Conservation (phyloP, 257 asterid genomes). For the Phtheirospermum japonicum region DNA sequence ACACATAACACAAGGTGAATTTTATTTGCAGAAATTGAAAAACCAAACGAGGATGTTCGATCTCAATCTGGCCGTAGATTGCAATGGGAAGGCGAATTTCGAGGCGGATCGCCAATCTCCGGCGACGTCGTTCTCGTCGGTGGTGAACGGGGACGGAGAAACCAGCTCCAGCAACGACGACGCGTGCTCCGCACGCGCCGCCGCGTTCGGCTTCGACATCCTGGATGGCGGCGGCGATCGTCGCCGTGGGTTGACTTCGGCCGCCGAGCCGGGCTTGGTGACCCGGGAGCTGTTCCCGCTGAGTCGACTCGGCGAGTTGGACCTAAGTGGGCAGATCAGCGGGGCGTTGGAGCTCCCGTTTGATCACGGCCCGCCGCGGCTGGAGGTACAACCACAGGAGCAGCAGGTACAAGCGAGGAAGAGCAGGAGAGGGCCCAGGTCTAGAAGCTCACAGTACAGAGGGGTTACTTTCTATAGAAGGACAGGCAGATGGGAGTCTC, state of each 20-base stretch:
- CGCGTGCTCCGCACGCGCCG: slow-evolving; percentile 45
- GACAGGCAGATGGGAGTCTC: slow-evolving; percentile 79
- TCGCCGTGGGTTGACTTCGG: slow-evolving; percentile 17
- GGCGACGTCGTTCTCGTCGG: slow-evolving; percentile 49
- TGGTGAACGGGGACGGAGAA: slow-evolving; percentile 45
- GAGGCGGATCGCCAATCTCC: slow-evolving; percentile 30
- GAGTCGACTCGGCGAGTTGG: slow-evolving; percentile 35
- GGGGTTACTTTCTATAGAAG: slow-evolving; percentile 69
- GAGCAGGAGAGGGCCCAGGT: slow-evolving; percentile 63
- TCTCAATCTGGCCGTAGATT: slow-evolving; percentile 52
- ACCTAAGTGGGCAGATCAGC: slow-evolving; percentile 21
- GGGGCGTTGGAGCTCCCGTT: slow-evolving; percentile 24
- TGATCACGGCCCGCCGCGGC: background rate
- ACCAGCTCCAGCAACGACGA: slow-evolving; percentile 56
- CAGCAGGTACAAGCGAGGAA: slow-evolving; percentile 39
- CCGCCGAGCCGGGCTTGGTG: slow-evolving; percentile 34
- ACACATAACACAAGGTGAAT: too few species aligned
- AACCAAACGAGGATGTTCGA: slow-evolving; percentile 42
- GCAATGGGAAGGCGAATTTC: slow-evolving; percentile 26
- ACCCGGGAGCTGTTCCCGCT: slow-evolving; percentile 62
- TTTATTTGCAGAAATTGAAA: too few species aligned
- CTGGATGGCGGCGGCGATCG: slow-evolving; percentile 24
- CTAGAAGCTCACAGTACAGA: slow-evolving; percentile 59
- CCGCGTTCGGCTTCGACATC: slow-evolving; percentile 47
- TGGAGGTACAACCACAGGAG: slow-evolving; percentile 29